phyloP scores from a whole-genome alignment of 1,284 basidiomycete genomes.

The Pholiota adiposa region DNA sequence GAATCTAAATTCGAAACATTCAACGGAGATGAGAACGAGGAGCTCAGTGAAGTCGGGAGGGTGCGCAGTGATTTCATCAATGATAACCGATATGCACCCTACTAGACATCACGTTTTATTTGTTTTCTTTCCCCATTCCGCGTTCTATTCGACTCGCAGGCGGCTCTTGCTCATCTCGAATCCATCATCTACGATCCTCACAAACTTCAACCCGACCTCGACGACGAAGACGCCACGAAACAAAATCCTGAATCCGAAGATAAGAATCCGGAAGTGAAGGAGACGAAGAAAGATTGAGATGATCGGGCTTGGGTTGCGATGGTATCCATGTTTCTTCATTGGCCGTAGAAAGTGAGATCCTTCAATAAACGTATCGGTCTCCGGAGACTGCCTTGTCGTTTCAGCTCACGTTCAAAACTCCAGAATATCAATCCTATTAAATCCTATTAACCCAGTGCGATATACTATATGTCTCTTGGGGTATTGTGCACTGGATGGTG shows the following conservation, averaged over 20 bases:
- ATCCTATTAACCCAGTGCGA: too few species aligned
- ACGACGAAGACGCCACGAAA: slow-evolving; percentile 13
- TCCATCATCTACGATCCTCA: slow-evolving; percentile 68
- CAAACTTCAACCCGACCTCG: slow-evolving; percentile 22
- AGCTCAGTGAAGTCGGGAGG: slow-evolving; percentile 86
- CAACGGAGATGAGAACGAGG: slow-evolving; percentile 62
- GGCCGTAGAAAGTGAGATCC: background rate
- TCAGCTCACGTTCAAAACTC: too few species aligned
- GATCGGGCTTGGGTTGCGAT: background rate
- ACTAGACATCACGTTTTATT: slow-evolving; percentile 61
- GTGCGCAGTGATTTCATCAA: slow-evolving; percentile 91
- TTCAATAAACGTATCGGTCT: too few species aligned
- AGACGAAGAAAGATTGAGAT: slow-evolving; percentile 2
- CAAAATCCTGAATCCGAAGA: slow-evolving; percentile 16
- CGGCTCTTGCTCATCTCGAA: slow-evolving; percentile 75
- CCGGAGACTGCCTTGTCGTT: too few species aligned
- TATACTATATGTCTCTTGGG: too few species aligned
- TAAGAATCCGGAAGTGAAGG: slow-evolving; percentile 2
- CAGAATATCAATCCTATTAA: too few species aligned
- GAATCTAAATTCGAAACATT: slow-evolving; percentile 60
- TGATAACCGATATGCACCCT: slow-evolving; percentile 82
- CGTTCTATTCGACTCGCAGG: slow-evolving; percentile 46
- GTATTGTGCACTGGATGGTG: too few species aligned
- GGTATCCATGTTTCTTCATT: background rate
- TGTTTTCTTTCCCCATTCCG: slow-evolving; percentile 21